phyloP scores from a whole-genome alignment of 768 basidiomycete species.

The Sarcodon aspratus region DNA sequence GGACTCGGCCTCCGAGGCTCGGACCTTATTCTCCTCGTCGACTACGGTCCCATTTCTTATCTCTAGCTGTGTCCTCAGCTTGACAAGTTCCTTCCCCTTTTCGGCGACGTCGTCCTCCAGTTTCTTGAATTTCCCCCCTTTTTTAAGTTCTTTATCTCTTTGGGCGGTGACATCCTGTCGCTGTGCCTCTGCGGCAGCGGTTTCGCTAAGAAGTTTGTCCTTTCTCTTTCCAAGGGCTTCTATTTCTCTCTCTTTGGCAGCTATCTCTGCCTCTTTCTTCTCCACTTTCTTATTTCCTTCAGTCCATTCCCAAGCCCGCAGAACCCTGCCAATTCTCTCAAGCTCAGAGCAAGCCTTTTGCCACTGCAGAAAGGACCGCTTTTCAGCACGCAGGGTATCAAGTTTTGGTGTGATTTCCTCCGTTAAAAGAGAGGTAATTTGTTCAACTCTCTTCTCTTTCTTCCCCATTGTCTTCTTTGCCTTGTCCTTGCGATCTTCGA shows the following conservation, averaged over 20 bases:
- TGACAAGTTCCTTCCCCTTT: slow-evolving; percentile 70
- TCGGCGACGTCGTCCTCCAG: slow-evolving; percentile 72
- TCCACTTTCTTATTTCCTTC: slow-evolving; percentile 41
- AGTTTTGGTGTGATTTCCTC: slow-evolving; percentile 96
- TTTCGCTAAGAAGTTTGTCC: slow-evolving; percentile 41
- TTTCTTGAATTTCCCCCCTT: slow-evolving; percentile 86
- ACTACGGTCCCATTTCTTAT: slow-evolving; percentile 63
- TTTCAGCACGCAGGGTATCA: slow-evolving; percentile 82
- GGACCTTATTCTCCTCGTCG: slow-evolving; percentile 63
- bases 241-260: slow-evolving; percentile 36
- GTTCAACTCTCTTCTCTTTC: slow-evolving; percentile 93
- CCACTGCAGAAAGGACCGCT: slow-evolving; percentile 78
- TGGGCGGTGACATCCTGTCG: slow-evolving; percentile 54
- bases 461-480: slow-evolving; percentile 92
- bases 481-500: slow-evolving; percentile 96
- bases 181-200: slow-evolving; percentile 57
- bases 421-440: slow-evolving; percentile 64
- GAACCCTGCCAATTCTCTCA: slow-evolving; percentile 68
- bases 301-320: slow-evolving; percentile 87
- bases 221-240: slow-evolving; percentile 33
- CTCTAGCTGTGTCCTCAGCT: slow-evolving; percentile 77
- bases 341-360: slow-evolving; percentile 86
- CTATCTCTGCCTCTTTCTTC: slow-evolving; percentile 45
- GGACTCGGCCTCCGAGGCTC: slow-evolving; percentile 40
- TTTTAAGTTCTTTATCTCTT: slow-evolving; percentile 80